Base-by-base conservation (phyloP, 768 basidiomycete genomes). In the Galerina sulciceps region DNA sequence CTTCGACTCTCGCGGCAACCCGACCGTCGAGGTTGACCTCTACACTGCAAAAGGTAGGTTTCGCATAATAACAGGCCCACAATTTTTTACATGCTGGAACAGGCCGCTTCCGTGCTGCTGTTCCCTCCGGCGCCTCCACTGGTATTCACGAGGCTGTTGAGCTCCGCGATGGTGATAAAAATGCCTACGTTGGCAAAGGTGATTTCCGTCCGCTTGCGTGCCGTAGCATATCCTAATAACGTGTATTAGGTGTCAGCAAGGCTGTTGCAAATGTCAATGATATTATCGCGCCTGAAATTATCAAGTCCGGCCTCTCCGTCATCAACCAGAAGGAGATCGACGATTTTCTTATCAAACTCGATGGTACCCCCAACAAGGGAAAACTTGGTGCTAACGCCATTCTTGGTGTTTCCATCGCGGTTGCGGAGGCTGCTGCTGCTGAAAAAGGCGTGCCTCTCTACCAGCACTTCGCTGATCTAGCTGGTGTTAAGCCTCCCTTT, bases 311-410 rank as follows among this genome's bases (percentile, higher is more conserved):
- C 58, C 81, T 99, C 74, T 81, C 83, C 43, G 94, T 96, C 72
- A 93, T 91, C 61, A 75, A 88, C 57, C 97, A 99, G 77, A 95
- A 93, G 78, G 93, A 96, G 66, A 86, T 99, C 69, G 97, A 99
- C 71, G 91, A 97, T 76, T 90, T 99, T 81, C 84, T 99, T 75
- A 96, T 98, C 87, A 94, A 97, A 81, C 87, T 93, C 68, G 97
- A 99, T 71, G 94, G 94, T 55, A 95, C 95, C 61, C 80, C 93
- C 61, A 99, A 99, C 90, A 99, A 99, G 86, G 96, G 94, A 76
- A 96, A 96, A 76, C 89, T 98, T 71, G 97, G 97, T 69, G 97
- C 97, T 52, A 99, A 99, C 75, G 97, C 97, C 70, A 98, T 99
- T 76, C 92, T 99, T 59, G 97, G 95, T 76, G 93, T 99, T 69